Evolutionary conservation across 2,329 filamentous ascomycete genomes (phyloP).

Genomic region (Trichoderma gracile): DNA sequence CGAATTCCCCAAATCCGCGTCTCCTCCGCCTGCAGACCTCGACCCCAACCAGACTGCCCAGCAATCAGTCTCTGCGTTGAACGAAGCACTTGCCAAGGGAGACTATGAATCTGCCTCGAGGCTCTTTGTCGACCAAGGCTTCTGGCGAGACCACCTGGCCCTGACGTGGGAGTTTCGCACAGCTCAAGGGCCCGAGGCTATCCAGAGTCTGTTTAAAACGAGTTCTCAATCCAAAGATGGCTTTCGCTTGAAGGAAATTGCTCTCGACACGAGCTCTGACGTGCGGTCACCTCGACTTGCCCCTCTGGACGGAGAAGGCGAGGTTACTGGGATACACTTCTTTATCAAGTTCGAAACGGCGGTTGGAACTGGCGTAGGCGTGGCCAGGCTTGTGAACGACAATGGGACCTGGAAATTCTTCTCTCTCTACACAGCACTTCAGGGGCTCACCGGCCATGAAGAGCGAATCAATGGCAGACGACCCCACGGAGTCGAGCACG

Average conservation of each 20-base stretch:
- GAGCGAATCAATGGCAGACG: slow-evolving; percentile 51
- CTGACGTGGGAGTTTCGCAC: slow-evolving; percentile 59
- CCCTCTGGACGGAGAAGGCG: slow-evolving; percentile 52
- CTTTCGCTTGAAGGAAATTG: slow-evolving; percentile 46
- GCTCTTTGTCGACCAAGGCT: slow-evolving; percentile 50
- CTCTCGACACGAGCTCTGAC: slow-evolving; percentile 48
- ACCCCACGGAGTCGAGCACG: slow-evolving; percentile 58
- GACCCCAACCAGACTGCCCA: slow-evolving; percentile 44
- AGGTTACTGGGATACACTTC: slow-evolving; percentile 55
- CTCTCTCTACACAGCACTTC: slow-evolving; percentile 62
- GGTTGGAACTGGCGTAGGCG: slow-evolving; percentile 56
- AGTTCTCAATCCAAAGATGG: slow-evolving; percentile 39
- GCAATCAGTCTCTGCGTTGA: slow-evolving; percentile 44
- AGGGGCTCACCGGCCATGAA: slow-evolving; percentile 55
- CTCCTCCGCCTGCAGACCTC: slow-evolving; percentile 29
- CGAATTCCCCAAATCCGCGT: slow-evolving; percentile 42
- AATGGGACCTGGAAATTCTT: slow-evolving; percentile 59
- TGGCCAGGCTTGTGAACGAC: slow-evolving; percentile 53
- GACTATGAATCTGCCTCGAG: slow-evolving; percentile 39
- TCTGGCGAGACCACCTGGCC: slow-evolving; percentile 60
- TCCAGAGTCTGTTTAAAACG: slow-evolving; percentile 43
- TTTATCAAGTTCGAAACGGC: slow-evolving; percentile 57
- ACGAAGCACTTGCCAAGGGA: slow-evolving; percentile 41
- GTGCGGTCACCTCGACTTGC: slow-evolving; percentile 47
- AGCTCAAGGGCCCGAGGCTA: slow-evolving; percentile 45